Base-by-base conservation (phyloP, 305 asterid species). In the Fraxinus floribunda region DNA sequence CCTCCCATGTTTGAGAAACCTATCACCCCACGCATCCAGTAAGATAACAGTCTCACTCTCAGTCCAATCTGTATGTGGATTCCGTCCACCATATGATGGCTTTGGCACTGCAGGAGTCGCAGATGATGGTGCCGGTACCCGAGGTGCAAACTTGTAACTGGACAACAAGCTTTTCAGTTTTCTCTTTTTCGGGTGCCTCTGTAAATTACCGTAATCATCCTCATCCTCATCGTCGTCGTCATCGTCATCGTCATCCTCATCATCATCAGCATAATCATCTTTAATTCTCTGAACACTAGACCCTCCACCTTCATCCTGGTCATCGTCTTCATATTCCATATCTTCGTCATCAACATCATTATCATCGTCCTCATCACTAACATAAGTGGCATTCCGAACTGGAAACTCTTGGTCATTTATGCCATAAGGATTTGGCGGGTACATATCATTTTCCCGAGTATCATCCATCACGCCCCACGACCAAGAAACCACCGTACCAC, bases 111-210 rank as follows among this genome's bases (percentile, higher is more conserved):
- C 66, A 57, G 82, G 77, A 0, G 84, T 71, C 9, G 82, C 84
- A 6, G 89, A 78, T 1, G 88, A 32, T 62, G 89, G 88, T 1
- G 93, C 82, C 10, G 95, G 93, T 39, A 88, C 80, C 57, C 97
- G 89, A 82, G 97, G 98, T 7, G 95, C 98, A 75, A 95, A 91
- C 82, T 95, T 97, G 26, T 92, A 95, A 89, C 92, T 91, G 0
- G 97, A 85, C 66, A 93, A 85, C 81, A 95, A 84, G 78, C 91
- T 88, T 84, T 90, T 95, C 62, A 92, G 90, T 91, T 91, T 95
- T 88, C 96, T 89, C 89, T 93, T 95, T 89, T 93, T 90, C 26
- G 86, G 93, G 75, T 87, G 83, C 81, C 81, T 86, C 70, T 87
- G 86, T 7, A 62, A 55, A 84, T 85, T 84, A 9, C 84, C 89